Evolutionary conservation across 345 rosid genomes (phyloP), one percentile per base, ranked within the genome.

Genomic region (Fremontodendron californicum): DNA sequence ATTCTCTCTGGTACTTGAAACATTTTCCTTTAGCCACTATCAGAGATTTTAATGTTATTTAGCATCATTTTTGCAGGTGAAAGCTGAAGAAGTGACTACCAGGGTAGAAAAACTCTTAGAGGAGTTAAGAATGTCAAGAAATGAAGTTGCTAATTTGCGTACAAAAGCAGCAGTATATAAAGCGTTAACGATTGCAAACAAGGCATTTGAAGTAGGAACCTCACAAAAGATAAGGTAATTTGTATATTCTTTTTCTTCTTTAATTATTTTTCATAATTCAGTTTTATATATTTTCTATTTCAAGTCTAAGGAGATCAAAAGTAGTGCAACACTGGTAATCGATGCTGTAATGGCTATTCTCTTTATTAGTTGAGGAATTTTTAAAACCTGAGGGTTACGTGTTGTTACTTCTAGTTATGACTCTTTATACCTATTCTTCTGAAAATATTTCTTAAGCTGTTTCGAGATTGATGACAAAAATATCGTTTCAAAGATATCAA

Each of bases 31-130:
- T 52, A 13, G 29, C 9, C 78, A 46, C 60, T 52, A 60, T 45
- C 29, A 51, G 16, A 62, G n/a, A 39, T 71, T 65, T 81, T 64
- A 0, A 19, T 75, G 27, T 11, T 69, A 51, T 45, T 52, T 76
- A 37, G 42, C 69, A 19, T 71, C 73, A 65, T 48, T 42, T 81
- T 73, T 86, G 83, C 80, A 95, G 99, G 99, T 92, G 87, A 93
- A 89, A 88, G 91, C 94, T 65, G 98, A 93, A 82, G 97, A 93
- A 63, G 97, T 95, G 64, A 83, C 92, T 35, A 78, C 76, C 74
- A 90, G 99, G 83, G 97, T 95, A 46, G 94, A 91, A 31, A 91
- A 86, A 82, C 89, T 95, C 74, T 40, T 87, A 46, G 97, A 93
- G 85, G 99, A 95, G 81, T 83, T 95, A 71, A 85, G 94, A 74